A percentile compares a stretch with the other conserved stretches of the same genome.
phyloP scores from a whole-genome alignment of 345 rosid species.

The Garcia nutans region DNA sequence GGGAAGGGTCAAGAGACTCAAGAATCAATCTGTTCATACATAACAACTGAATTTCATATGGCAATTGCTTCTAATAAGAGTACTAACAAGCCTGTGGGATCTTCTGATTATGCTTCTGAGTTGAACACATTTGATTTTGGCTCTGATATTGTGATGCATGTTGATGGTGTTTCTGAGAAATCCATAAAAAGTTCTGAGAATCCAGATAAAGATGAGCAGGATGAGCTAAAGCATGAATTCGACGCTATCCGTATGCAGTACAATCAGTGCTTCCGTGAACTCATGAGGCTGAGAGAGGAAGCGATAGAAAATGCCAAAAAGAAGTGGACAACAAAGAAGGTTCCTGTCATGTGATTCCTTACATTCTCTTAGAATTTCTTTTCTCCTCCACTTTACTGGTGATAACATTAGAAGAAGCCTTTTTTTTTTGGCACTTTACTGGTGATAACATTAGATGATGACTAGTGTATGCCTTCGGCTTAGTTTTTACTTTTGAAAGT shows the following conservation, averaged over 20 bases:
- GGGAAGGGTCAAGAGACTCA: constrained; percentile 21
- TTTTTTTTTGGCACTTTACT: neutral
- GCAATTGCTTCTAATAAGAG: constrained; percentile 25
- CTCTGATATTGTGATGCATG: constrained; percentile 16
- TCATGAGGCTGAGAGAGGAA: constrained; percentile 61
- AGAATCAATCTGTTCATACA: constrained; percentile 46
- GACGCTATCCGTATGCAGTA: constrained; percentile 52
- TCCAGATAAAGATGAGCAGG: constrained; percentile 36
- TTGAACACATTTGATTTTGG: constrained; percentile 18
- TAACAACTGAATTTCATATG: constrained; percentile 47
- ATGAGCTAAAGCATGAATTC: constrained; percentile 55
- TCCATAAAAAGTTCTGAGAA: constrained; percentile 30
- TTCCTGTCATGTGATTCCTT: constrained; percentile 23
- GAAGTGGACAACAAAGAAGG: constrained; percentile 56
- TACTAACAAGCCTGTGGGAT: constrained; percentile 27
- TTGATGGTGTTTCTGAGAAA: constrained; percentile 23
- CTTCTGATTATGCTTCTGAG: constrained; percentile 26
- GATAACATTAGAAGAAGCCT: neutral
- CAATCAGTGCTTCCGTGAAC: constrained; percentile 55
- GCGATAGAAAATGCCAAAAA: constrained; percentile 56
- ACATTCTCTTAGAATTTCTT: neutral
- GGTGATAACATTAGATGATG: too few relatives aligned
- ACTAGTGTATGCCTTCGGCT: too few relatives aligned
- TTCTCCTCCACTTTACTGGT: neutral
- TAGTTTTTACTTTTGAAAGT: too few relatives aligned